These are phyloP conservation scores for Ramalina peruviana DNA, from an alignment of 495 filamentous ascomycete genomes.

Conservation along the genomic window DNA sequence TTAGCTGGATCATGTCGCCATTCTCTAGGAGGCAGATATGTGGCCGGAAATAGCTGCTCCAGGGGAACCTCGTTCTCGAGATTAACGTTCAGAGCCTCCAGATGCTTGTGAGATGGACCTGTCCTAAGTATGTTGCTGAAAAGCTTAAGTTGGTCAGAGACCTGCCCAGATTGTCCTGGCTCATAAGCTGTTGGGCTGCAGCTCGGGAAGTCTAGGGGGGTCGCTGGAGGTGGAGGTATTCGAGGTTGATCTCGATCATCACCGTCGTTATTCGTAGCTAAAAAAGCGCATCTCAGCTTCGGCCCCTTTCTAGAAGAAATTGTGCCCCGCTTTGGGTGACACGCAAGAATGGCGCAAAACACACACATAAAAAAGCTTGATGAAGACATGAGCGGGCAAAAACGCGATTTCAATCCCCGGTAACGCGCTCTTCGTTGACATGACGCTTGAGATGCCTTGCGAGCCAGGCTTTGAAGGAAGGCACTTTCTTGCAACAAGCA, in stretches of 20 bases:
- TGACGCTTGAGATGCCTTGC: no score
- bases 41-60: conserved; percentile 30
- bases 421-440: background rate
- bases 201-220: conserved; percentile 35
- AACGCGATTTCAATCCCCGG: background rate
- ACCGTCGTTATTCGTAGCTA: background rate
- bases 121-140: conserved; percentile 37
- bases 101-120: conserved; percentile 34
- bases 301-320: background rate
- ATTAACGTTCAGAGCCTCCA: conserved; percentile 39
- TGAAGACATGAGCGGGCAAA: background rate
- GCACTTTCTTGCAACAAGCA: background rate
- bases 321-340: background rate
- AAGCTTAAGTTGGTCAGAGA: conserved; percentile 24
- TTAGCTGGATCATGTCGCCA: conserved; percentile 24
- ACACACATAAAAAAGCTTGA: background rate
- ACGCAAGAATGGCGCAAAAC: background rate
- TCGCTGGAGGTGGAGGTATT: conserved; percentile 30
- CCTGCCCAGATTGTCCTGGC: conserved; percentile 16
- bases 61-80: conserved; percentile 29
- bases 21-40: conserved; percentile 30
- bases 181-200: conserved; percentile 21
- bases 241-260: conserved; percentile 8
- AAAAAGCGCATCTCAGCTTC: background rate
- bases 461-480: no score